Conservation (phyloP, 2,329 filamentous ascomycete species). For the Fusarium clavum region DNA sequence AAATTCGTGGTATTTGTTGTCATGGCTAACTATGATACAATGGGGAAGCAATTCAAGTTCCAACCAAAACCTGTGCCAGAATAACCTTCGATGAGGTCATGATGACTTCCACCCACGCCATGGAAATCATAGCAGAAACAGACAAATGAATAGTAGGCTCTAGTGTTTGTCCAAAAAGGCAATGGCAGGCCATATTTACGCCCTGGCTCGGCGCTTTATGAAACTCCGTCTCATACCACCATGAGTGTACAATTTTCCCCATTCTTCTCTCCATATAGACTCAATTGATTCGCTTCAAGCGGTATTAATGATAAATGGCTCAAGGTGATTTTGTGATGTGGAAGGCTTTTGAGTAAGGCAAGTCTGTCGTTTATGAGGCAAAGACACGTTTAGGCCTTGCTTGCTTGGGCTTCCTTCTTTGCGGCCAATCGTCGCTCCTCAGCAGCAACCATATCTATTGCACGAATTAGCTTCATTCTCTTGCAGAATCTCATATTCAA, state of each 20-base stretch:
- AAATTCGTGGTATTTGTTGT: slow-evolving; percentile 1
- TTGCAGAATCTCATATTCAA: background rate
- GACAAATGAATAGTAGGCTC: background rate
- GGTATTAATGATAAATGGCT: slow-evolving; percentile 23
- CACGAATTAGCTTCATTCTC: slow-evolving; percentile 15
- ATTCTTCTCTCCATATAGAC: background rate
- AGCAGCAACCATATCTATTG: slow-evolving; percentile 81
- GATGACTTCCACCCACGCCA: slow-evolving; percentile 1
- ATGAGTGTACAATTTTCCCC: slow-evolving; percentile 13
- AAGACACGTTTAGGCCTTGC: slow-evolving; percentile 36
- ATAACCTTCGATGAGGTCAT: background rate
- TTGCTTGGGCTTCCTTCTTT: slow-evolving; percentile 47
- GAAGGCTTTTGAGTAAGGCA: background rate
- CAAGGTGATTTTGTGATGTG: background rate
- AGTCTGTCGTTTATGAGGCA: background rate
- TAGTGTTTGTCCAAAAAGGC: background rate
- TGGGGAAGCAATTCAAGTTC: slow-evolving; percentile 13
- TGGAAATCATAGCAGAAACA: slow-evolving; percentile 12
- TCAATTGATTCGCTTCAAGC: slow-evolving; percentile 5
- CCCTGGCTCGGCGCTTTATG: slow-evolving; percentile 2
- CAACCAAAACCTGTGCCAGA: background rate
- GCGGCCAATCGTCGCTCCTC: slow-evolving; percentile 73
- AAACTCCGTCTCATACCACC: slow-evolving; percentile 1
- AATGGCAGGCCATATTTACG: background rate
- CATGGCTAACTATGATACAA: slow-evolving; percentile 25